Conservation (phyloP, 2,329 filamentous ascomycete genomes). For the Pyricularia pennisetigena region DNA sequence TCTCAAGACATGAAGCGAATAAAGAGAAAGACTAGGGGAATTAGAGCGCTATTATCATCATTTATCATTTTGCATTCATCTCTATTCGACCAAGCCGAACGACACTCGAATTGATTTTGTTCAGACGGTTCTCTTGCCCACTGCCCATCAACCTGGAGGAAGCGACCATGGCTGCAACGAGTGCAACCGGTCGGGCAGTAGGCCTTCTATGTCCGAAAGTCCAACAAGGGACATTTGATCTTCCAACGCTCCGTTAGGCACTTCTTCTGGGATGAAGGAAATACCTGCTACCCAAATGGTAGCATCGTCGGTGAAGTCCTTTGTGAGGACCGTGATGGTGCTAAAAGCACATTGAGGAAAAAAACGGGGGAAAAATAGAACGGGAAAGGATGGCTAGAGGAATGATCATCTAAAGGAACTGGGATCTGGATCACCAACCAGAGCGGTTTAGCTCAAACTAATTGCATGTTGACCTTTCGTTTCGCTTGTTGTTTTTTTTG, state of each 20-base stretch:
- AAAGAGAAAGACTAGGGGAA: background rate
- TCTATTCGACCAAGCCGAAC: background rate
- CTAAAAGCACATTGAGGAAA: background rate
- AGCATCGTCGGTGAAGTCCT: constrained; percentile 55
- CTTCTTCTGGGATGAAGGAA: constrained; percentile 56
- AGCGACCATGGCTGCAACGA: constrained; percentile 14
- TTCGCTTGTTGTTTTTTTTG: background rate
- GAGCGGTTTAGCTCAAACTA: background rate
- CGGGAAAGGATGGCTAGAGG: background rate
- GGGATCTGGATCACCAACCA: constrained; percentile 7
- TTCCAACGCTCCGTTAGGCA: constrained; percentile 81
- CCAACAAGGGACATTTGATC: constrained; percentile 26
- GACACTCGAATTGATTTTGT: constrained; percentile 6
- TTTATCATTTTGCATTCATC: background rate
- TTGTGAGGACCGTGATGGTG: background rate
- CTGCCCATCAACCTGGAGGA: constrained; percentile 24
- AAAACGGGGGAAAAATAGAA: background rate
- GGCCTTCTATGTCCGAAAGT: constrained; percentile 27
- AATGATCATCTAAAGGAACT: constrained; percentile 1
- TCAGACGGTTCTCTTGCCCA: constrained; percentile 32
- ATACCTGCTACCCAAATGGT: constrained; percentile 64
- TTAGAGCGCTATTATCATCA: background rate
- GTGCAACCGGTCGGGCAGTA: constrained; percentile 16
- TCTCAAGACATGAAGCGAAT: background rate
- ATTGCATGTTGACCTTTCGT: background rate